Percentiles rank a stretch among this genome's conserved stretches.
Conservation (phyloP, 177 flowering plant genomes). For the Vitis hybrid region DNA sequence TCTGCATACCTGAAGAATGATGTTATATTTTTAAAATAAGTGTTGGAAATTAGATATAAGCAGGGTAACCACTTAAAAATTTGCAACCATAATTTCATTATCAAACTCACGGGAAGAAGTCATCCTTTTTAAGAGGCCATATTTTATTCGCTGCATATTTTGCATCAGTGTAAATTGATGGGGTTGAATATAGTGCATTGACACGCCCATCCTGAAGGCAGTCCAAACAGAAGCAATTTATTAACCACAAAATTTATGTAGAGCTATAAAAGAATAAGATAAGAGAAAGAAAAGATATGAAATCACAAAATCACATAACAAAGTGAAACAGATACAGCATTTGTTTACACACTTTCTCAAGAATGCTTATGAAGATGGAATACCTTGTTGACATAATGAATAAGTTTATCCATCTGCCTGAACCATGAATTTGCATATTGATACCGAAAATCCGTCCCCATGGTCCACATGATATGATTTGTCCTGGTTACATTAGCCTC, state of each 20-base stretch:
- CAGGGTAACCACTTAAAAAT: too few species aligned
- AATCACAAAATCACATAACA: not conserved
- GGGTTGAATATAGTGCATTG: slow-evolving; percentile 92
- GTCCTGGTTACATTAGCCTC: slow-evolving; percentile 91
- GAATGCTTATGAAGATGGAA: not conserved
- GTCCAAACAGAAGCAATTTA: slow-evolving; percentile 3
- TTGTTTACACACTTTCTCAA: not conserved
- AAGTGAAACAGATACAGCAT: not conserved
- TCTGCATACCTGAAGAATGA: slow-evolving; percentile 79
- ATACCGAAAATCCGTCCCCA: slow-evolving; percentile 97
- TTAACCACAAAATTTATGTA: not conserved
- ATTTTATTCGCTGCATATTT: slow-evolving; percentile 62
- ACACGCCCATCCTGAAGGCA: slow-evolving; percentile 90
- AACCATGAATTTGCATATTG: slow-evolving; percentile 98
- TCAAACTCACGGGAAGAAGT: slow-evolving; percentile 87
- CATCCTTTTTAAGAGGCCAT: slow-evolving; percentile 92
- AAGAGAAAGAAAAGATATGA: not conserved
- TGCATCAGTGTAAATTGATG: slow-evolving; percentile 90
- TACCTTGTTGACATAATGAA: slow-evolving; percentile 92
- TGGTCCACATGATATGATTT: slow-evolving; percentile 94
- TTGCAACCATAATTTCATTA: not conserved
- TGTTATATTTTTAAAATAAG: not conserved
- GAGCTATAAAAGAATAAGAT: not conserved
- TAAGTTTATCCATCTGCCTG: slow-evolving; percentile 92
- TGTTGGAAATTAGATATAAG: not conserved